These are phyloP conservation scores for Pseudocercospora ulei DNA, from an alignment of 2,329 filamentous ascomycete species.

Conservation along the genomic window DNA sequence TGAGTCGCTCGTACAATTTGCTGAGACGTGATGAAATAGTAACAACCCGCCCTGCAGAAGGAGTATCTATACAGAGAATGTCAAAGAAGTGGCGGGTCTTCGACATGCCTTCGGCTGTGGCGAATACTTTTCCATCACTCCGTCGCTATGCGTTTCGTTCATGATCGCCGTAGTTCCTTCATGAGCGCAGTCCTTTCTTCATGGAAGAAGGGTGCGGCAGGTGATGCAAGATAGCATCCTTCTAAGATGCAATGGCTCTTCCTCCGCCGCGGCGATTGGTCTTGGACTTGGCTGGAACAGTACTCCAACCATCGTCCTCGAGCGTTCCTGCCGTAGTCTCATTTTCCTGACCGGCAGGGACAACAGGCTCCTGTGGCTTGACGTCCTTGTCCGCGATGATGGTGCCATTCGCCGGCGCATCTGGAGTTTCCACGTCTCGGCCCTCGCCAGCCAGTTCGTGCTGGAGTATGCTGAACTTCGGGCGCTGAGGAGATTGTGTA, in stretches of 20 bases:
- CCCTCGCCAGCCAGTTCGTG: conserved; percentile 37
- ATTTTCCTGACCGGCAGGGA: conserved; percentile 34
- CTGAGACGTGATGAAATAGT: conserved; percentile 8
- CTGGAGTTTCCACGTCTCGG: conserved; percentile 39
- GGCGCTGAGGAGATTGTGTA: conserved; percentile 28
- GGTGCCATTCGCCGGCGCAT: conserved; percentile 43
- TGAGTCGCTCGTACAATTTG: conserved; percentile 4
- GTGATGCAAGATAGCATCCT: conserved; percentile 5
- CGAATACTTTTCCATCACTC: conserved; percentile 2
- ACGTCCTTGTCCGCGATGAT: conserved; percentile 46
- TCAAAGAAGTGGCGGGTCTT: conserved; percentile 1
- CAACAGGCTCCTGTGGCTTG: conserved; percentile 47
- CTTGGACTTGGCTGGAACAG: conserved; percentile 43
- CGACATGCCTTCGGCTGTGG: background rate
- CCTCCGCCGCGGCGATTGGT: conserved; percentile 38
- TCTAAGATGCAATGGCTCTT: conserved; percentile 43
- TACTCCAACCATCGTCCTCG: conserved; percentile 48
- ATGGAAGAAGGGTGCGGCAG: conserved; percentile 1
- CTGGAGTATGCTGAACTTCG: conserved; percentile 39
- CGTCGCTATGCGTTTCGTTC: conserved; percentile 7
- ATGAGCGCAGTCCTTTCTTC: conserved; percentile 3
- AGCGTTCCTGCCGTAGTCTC: conserved; percentile 40
- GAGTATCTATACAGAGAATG: conserved; percentile 8
- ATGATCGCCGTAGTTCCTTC: too few species aligned
- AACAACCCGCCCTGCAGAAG: conserved; percentile 2